Conservation (phyloP, 176 grass and related monocot species). For the Oryza brachyantha region DNA sequence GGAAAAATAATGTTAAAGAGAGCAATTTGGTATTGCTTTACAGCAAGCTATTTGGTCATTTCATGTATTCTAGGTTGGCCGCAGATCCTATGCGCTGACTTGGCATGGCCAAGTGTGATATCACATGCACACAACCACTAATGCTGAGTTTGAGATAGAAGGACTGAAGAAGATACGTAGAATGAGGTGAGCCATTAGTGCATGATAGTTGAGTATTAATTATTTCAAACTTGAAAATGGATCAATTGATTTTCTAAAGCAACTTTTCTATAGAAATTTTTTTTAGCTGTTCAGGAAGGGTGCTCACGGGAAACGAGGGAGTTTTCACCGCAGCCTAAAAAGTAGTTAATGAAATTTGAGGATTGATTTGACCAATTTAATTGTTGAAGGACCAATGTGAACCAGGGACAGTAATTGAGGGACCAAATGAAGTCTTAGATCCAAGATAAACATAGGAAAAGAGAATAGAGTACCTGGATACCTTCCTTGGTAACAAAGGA, state of each 20-base stretch:
- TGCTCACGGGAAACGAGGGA: too few species aligned
- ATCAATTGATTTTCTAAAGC: too few species aligned
- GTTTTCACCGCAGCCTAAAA: too few species aligned
- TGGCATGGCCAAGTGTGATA: not conserved
- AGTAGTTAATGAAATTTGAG: not conserved
- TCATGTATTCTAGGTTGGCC: not conserved
- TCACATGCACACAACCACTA: not conserved
- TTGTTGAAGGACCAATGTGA: not conserved
- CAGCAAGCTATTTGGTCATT: not conserved
- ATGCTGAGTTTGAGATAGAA: too few species aligned
- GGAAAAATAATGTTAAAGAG: not conserved
- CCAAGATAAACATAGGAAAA: constrained; percentile 12
- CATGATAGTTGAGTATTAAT: too few species aligned
- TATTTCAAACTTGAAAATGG: too few species aligned
- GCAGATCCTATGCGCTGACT: not conserved
- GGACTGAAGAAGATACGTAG: too few species aligned
- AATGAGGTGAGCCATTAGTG: too few species aligned
- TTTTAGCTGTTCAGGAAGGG: too few species aligned
- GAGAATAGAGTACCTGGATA: constrained; percentile 48
- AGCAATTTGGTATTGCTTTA: not conserved
- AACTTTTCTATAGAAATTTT: too few species aligned
- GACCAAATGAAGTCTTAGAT: not conserved
- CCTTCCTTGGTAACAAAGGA: constrained; percentile 48
- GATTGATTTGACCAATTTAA: not conserved
- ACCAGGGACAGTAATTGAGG: not conserved